phyloP scores from a whole-genome alignment of 2,329 filamentous ascomycete genomes.

The Stachybotrys chartarum region DNA sequence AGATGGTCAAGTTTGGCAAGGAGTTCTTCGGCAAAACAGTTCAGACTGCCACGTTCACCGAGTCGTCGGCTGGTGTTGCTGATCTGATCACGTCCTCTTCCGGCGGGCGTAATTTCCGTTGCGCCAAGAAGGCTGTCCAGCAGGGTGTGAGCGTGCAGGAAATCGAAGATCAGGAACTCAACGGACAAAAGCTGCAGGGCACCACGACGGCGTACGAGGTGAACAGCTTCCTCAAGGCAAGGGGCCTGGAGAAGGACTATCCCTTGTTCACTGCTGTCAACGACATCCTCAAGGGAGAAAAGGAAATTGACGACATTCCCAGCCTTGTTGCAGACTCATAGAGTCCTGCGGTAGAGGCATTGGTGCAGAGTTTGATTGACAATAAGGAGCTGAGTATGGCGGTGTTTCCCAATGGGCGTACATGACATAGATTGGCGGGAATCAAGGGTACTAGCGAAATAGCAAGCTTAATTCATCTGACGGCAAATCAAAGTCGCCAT shows the following conservation, averaged over 20 bases:
- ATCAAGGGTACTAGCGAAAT: not conserved
- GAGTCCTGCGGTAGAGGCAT: not conserved
- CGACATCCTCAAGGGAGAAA: constrained; percentile 67
- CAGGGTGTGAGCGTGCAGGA: constrained; percentile 74
- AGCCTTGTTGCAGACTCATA: constrained; percentile 45
- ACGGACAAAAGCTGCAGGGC: constrained; percentile 95
- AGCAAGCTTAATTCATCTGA: no score
- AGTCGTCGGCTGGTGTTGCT: constrained; percentile 89
- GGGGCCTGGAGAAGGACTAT: constrained; percentile 74
- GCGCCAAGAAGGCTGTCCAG: constrained; percentile 81
- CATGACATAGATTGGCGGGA: not conserved
- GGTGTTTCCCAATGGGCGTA: not conserved
- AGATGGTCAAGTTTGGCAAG: constrained; percentile 95
- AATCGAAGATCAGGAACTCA: constrained; percentile 82
- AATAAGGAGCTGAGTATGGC: not conserved
- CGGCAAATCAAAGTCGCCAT: no score
- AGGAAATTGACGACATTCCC: constrained; percentile 75
- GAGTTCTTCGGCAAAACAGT: constrained; percentile 85
- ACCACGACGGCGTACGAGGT: constrained; percentile 90
- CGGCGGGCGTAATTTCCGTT: constrained; percentile 88
- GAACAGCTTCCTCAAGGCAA: constrained; percentile 75
- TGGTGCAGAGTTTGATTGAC: not conserved
- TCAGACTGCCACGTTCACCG: constrained; percentile 82
- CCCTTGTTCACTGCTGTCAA: constrained; percentile 89
- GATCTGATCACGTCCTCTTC: constrained; percentile 93